A percentile compares a stretch with the other conserved stretches of the same genome.
Evolutionary conservation across 2,329 filamentous ascomycete genomes (phyloP).

Genomic region (Beauveria bassiana): DNA sequence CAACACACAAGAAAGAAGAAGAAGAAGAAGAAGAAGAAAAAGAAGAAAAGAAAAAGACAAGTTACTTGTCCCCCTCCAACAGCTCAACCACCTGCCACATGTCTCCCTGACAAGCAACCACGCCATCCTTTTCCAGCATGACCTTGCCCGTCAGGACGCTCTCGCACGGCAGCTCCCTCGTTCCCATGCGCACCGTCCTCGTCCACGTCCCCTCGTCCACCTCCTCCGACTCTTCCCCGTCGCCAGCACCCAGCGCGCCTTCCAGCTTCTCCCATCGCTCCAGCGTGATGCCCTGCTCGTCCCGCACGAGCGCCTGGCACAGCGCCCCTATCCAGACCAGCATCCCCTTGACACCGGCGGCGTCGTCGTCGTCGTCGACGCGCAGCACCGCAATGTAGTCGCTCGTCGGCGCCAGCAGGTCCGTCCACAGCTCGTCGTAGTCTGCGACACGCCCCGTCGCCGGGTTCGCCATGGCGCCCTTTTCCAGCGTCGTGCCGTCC

Average conservation of each 20-base stretch:
- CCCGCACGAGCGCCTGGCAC: conserved; percentile 48
- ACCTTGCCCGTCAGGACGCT: conserved; percentile 15
- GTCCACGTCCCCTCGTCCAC: conserved; percentile 24
- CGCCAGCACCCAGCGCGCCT: background rate
- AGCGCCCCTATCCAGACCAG: conserved; percentile 46
- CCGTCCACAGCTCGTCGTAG: conserved; percentile 63
- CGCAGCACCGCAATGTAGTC: conserved; percentile 32
- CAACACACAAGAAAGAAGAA: background rate
- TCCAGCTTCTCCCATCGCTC: conserved; percentile 47
- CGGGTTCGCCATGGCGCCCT: conserved; percentile 52
- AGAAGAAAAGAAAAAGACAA: no score
- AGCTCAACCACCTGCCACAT: conserved; percentile 29
- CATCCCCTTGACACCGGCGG: conserved; percentile 32
- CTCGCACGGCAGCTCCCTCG: conserved; percentile 27
- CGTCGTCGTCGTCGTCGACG: conserved; percentile 23
- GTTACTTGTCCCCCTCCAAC: no score
- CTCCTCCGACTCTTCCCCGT: background rate
- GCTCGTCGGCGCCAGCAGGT: conserved; percentile 27
- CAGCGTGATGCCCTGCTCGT: conserved; percentile 32
- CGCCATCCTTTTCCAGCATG: conserved; percentile 14
- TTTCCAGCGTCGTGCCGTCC: conserved; percentile 42
- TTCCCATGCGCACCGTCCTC: conserved; percentile 28
- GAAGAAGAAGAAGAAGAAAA: no score
- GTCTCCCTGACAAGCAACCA: conserved; percentile 18
- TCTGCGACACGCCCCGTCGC: conserved; percentile 38